These are phyloP conservation scores for Dimocarpus longan DNA, from an alignment of 345 rosid genomes.

Conservation along the genomic window DNA sequence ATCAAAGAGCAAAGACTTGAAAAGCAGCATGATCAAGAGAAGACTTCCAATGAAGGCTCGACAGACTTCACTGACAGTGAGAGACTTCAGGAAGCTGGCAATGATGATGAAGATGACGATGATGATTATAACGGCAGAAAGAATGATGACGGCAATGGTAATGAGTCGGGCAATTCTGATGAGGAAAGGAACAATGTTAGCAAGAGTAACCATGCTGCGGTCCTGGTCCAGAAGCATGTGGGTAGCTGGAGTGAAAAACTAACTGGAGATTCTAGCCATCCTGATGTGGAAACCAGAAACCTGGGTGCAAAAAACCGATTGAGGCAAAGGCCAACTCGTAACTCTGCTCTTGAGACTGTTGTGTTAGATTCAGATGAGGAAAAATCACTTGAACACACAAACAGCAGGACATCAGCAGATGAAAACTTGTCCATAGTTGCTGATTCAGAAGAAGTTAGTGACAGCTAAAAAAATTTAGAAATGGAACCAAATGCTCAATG, in stretches of 20 bases:
- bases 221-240: slow-evolving; percentile 16
- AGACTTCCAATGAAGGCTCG: slow-evolving; percentile 19
- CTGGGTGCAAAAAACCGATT: slow-evolving; percentile 42
- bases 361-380: slow-evolving; percentile 50
- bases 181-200: slow-evolving; percentile 15
- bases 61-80: slow-evolving; percentile 31
- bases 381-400: slow-evolving; percentile 9
- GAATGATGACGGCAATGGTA: slow-evolving; percentile 30
- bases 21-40: slow-evolving; percentile 24
- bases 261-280: slow-evolving; percentile 32
- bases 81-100: slow-evolving; percentile 28
- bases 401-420: slow-evolving; percentile 18
- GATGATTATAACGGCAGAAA: slow-evolving; percentile 23
- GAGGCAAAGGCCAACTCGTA: slow-evolving; percentile 60
- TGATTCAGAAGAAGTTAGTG: slow-evolving; percentile 22
- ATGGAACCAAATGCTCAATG: slow-evolving; percentile 1
- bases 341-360: slow-evolving; percentile 50
- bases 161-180: slow-evolving; percentile 24
- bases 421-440: slow-evolving; percentile 22
- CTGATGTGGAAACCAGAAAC: slow-evolving; percentile 33
- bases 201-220: slow-evolving; percentile 14
- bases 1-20: slow-evolving; percentile 31
- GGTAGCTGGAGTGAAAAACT: slow-evolving; percentile 40
- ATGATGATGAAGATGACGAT: slow-evolving; percentile 18
- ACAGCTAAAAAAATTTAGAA: slow-evolving; percentile 10